Base-by-base conservation (phyloP, 2,329 filamentous ascomycete genomes). In the Rhexocercosporidium sp. region DNA sequence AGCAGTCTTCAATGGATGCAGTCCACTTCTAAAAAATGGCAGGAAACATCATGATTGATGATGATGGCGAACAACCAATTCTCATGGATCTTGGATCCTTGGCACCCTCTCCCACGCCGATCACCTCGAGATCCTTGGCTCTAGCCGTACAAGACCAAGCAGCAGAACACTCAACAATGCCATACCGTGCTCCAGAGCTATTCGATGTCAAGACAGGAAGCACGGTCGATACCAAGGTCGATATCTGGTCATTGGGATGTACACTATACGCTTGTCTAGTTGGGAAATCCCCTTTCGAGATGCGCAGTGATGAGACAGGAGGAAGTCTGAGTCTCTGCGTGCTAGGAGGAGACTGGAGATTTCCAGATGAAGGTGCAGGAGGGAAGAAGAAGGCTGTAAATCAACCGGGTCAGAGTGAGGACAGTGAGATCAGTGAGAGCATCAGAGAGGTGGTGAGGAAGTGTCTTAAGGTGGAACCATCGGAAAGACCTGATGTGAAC, bases 81-180 rank as follows among this genome's bases (percentile, higher is more conserved):
- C 87, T 99, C 41, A 99, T 99, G 96, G 96, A 99, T 78, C 89
- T 99, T 27, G 96, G 96, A 70, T 97, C 94, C 66, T 85, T 99
- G 65, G 91, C 93, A 47, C 92, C 92, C 20, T 94, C 93, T 1
- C 96, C 96, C 8, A 85, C 84, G 82, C 84, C 62, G 79, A 79
- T 69, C 77, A 82, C 74, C 86, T 84, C 49, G 83, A 84, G 46
- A 73, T 78, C 61, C 81, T 78, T 62, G 78, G 74, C 29, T 77
- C 79, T 59, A 73, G 77, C 71, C 84, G 77, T 37, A 78, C 75
- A 56, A 73, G 72, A 75, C 85, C 82, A 64, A 86, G 75, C 1
- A 92, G 96, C 95, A 64, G 96, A 99, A 79, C 95, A 98, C 83
- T 95, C 90, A 71, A 99, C 96, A 47, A 98, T 99, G 95, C 94